Percentiles rank a stretch among this genome's conserved stretches.
These are phyloP conservation scores for Trametes maxima DNA, from an alignment of 768 basidiomycete species.

Conservation along the genomic window DNA sequence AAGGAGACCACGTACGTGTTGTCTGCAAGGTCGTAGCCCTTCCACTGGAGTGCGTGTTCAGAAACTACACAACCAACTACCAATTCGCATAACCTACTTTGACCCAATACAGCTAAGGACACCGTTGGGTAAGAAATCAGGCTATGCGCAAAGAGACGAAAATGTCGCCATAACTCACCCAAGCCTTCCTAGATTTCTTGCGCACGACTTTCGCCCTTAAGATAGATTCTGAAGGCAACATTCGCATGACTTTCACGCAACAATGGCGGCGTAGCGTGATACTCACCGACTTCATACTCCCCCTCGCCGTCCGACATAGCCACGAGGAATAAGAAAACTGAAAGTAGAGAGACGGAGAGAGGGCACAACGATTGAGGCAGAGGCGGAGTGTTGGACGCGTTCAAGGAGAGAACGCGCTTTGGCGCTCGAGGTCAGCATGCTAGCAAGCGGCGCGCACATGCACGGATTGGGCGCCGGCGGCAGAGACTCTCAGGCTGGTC, in stretches of 20 bases:
- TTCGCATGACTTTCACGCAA: neutral
- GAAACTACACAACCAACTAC: neutral
- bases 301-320: slow-evolving; percentile 42
- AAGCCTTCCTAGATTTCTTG: slow-evolving; percentile 24
- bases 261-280: too few species aligned
- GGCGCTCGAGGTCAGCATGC: slow-evolving; percentile 6
- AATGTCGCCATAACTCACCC: slow-evolving; percentile 24
- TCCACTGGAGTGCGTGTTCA: slow-evolving; percentile 23
- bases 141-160: too few species aligned
- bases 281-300: slow-evolving; percentile 73
- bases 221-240: slow-evolving; percentile 48
- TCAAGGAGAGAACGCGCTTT: slow-evolving; percentile 12
- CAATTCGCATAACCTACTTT: slow-evolving; percentile 16
- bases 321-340: neutral
- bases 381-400: slow-evolving; percentile 8
- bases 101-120: slow-evolving; percentile 27
- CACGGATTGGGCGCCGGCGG: too few species aligned
- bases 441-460: too few species aligned
- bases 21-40: slow-evolving; percentile 22
- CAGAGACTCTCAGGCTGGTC: too few species aligned
- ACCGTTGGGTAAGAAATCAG: too few species aligned
- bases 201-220: slow-evolving; percentile 42
- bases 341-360: neutral
- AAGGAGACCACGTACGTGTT: slow-evolving; percentile 27
- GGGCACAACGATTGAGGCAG: neutral